Conservation (phyloP, 1,139 yeast genomes). For the Zygosaccharomyces sapae region DNA sequence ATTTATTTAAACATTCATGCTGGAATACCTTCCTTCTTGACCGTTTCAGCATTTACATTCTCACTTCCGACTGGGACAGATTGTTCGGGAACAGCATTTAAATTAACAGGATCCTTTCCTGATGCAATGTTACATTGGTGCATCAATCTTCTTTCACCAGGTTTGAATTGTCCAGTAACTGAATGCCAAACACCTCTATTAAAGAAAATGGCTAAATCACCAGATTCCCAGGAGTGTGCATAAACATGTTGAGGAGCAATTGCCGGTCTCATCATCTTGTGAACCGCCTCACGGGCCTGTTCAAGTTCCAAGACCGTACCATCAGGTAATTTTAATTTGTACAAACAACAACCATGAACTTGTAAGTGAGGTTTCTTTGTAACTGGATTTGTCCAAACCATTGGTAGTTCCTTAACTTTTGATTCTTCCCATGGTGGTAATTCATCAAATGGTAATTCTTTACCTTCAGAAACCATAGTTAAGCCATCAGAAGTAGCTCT, state of each 20-base stretch:
- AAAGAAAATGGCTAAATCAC: conserved; percentile 79
- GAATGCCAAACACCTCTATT: conserved; percentile 89
- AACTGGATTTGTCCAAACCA: conserved; percentile 91
- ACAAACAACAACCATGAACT: conserved; percentile 81
- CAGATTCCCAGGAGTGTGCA: conserved; percentile 77
- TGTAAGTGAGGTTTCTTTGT: conserved; percentile 78
- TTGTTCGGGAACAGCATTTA: conserved; percentile 1
- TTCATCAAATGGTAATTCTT: conserved; percentile 60
- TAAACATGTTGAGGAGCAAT: conserved; percentile 67
- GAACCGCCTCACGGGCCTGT: conserved; percentile 67
- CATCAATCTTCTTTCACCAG: conserved; percentile 76
- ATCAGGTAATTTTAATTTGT: conserved; percentile 57
- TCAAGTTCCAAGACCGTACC: conserved; percentile 56
- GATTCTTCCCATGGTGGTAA: conserved; percentile 78
- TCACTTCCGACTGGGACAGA: not conserved
- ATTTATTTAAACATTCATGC: not conserved
- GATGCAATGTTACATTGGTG: conserved; percentile 91
- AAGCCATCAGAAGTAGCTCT: conserved; percentile 80
- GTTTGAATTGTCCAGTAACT: conserved; percentile 80
- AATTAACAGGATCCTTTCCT: conserved; percentile 56
- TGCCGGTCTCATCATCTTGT: conserved; percentile 78
- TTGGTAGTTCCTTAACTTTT: conserved; percentile 69
- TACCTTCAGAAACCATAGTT: conserved; percentile 76
- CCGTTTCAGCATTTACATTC: not conserved
- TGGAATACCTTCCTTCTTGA: conserved; percentile 2